Evolutionary conservation across 148 eudicot species (phyloP).

Genomic region (Heliamphora exappendiculata): DNA sequence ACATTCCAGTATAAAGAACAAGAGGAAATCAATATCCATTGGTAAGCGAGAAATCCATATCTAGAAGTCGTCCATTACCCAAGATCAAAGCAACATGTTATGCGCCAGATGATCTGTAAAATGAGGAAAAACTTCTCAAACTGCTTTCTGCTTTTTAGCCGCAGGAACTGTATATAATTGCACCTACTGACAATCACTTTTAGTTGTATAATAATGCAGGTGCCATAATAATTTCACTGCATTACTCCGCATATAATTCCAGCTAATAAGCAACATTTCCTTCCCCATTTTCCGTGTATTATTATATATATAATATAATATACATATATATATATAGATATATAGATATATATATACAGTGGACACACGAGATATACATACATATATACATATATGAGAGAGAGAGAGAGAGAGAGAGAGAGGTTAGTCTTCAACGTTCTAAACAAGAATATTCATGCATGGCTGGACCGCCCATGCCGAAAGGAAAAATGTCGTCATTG

Average conservation of each 20-base stretch:
- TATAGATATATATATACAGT: no score
- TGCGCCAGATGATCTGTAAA: neutral
- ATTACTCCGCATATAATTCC: neutral
- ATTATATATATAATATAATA: no score
- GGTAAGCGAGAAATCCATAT: constrained; percentile 5
- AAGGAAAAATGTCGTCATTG: constrained; percentile 13
- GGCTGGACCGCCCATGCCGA: constrained; percentile 15
- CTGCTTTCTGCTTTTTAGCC: neutral
- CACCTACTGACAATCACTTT: neutral
- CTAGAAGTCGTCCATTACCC: neutral
- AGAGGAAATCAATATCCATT: neutral
- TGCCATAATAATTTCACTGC: neutral
- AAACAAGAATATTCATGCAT: constrained; percentile 14
- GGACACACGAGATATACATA: neutral
- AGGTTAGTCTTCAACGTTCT: neutral
- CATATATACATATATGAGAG: neutral
- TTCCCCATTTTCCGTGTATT: neutral
- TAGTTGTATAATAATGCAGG: neutral
- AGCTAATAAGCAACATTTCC: neutral
- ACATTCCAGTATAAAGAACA: no score
- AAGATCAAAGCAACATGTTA: constrained; percentile 2
- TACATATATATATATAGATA: no score
- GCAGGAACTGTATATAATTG: neutral
- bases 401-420: neutral
- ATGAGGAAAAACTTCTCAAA: neutral